A percentile compares a stretch with the other conserved stretches of the same genome.
Conservation (phyloP, 2,329 filamentous ascomycete genomes). For the Aspergillus pseudoglaucus region DNA sequence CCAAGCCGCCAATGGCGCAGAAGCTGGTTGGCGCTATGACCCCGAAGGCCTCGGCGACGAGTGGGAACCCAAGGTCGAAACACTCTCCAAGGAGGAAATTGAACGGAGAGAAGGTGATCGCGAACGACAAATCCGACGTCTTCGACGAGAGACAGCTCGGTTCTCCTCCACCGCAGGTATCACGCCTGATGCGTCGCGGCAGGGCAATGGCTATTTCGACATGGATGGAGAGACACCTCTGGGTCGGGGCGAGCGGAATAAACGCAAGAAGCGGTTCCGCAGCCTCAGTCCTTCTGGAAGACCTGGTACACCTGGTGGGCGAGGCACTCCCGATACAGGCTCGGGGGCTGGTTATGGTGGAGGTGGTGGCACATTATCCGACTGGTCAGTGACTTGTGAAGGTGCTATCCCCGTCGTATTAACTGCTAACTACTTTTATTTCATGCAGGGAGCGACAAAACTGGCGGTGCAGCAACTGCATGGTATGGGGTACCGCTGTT, state of each 20-base stretch:
- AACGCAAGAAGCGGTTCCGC: conserved; percentile 89
- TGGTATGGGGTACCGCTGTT: conserved; percentile 79
- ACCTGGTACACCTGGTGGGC: conserved; percentile 58
- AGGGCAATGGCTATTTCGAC: conserved; percentile 54
- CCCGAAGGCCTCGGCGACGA: conserved; percentile 79
- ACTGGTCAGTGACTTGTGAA: conserved; percentile 39
- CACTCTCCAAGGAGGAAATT: conserved; percentile 88
- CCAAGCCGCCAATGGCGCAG: conserved; percentile 72
- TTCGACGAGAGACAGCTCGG: conserved; percentile 83
- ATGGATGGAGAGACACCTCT: conserved; percentile 67
- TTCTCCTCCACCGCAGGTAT: conserved; percentile 84
- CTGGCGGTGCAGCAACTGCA: conserved; percentile 87
- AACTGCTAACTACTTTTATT: neutral
- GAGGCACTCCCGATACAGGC: conserved; percentile 69
- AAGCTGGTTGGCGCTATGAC: conserved; percentile 93
- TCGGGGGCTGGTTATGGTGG: conserved; percentile 64
- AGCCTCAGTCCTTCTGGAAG: conserved; percentile 76
- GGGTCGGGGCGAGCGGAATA: conserved; percentile 85
- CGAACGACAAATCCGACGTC: conserved; percentile 78
- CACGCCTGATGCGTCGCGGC: conserved; percentile 63
- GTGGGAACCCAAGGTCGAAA: conserved; percentile 77
- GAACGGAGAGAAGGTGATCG: conserved; percentile 93
- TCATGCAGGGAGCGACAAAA: conserved; percentile 59
- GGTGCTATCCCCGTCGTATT: neutral
- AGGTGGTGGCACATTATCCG: conserved; percentile 57